Evolutionary conservation across 257 asterid genomes (phyloP).

Genomic region (Solanum lignicaule): DNA sequence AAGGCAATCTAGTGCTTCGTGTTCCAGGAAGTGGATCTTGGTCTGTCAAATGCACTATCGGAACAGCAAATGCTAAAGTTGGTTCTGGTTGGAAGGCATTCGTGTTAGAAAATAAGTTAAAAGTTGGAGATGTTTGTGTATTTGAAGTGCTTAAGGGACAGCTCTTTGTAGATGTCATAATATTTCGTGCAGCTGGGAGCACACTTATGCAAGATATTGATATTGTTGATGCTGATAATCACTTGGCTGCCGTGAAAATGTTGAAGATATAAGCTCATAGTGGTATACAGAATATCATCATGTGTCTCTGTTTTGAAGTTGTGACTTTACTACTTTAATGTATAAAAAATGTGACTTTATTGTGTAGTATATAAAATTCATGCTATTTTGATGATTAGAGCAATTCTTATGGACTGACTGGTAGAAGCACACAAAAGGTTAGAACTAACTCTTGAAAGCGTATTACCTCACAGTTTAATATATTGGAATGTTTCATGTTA

Average conservation of each 20-base stretch:
- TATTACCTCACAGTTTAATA: no score
- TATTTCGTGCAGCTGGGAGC: background rate
- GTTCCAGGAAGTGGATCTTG: background rate
- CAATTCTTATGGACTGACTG: background rate
- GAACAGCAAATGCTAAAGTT: background rate
- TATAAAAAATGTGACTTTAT: background rate
- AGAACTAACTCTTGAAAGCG: background rate
- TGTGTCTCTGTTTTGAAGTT: background rate
- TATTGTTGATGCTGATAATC: no score
- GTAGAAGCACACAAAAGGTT: background rate
- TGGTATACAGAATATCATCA: background rate
- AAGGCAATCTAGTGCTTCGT: background rate
- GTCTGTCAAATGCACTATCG: background rate
- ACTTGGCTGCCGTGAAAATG: no score
- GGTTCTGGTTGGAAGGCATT: conserved; percentile 10
- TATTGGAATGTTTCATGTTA: no score
- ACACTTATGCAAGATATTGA: background rate
- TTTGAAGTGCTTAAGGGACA: background rate
- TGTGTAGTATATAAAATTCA: background rate
- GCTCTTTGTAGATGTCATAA: background rate
- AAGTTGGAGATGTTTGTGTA: conserved; percentile 13
- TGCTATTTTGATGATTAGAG: background rate
- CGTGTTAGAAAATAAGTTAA: conserved; percentile 1
- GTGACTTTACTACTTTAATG: background rate
- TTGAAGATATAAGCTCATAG: background rate